Evolutionary conservation across 441 rosid species (phyloP).

Genomic region (Brassica hybrid): DNA sequence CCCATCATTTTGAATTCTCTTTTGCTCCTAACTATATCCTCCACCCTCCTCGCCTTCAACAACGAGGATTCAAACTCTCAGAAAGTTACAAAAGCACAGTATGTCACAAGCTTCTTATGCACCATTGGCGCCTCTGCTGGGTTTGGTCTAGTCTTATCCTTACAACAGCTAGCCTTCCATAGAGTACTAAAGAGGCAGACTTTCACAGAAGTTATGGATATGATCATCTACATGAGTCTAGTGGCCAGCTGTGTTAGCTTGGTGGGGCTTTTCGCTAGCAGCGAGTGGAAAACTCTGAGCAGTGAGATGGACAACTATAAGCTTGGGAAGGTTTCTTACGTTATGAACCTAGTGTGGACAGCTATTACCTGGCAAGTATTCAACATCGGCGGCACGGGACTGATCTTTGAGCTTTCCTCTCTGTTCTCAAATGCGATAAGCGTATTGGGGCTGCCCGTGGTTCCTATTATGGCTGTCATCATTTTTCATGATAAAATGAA

Average conservation of each 20-base stretch:
- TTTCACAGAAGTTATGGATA: slow-evolving; percentile 47
- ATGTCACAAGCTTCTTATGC: slow-evolving; percentile 51
- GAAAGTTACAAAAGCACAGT: slow-evolving; percentile 45
- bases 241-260: slow-evolving; percentile 47
- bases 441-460: slow-evolving; percentile 57
- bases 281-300: slow-evolving; percentile 55
- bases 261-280: slow-evolving; percentile 58
- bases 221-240: slow-evolving; percentile 43
- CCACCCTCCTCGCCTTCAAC: slow-evolving; percentile 53
- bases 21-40: slow-evolving; percentile 48
- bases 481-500: slow-evolving; percentile 64
- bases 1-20: slow-evolving; percentile 53
- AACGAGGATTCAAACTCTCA: slow-evolving; percentile 35
- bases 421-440: slow-evolving; percentile 64
- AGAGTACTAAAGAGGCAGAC: slow-evolving; percentile 49
- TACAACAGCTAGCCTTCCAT: slow-evolving; percentile 49
- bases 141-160: slow-evolving; percentile 41
- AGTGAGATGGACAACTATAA: slow-evolving; percentile 49
- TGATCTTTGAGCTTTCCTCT: slow-evolving; percentile 67
- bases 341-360: slow-evolving; percentile 53
- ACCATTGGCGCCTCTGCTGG: slow-evolving; percentile 55
- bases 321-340: slow-evolving; percentile 48
- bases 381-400: slow-evolving; percentile 47
- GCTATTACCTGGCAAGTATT: slow-evolving; percentile 52
- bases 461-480: slow-evolving; percentile 51